Percentiles rank a stretch among this genome's conserved stretches.
Conservation (phyloP, 192 early-diverging fungal genomes). For the Allomyces macrogynus region DNA sequence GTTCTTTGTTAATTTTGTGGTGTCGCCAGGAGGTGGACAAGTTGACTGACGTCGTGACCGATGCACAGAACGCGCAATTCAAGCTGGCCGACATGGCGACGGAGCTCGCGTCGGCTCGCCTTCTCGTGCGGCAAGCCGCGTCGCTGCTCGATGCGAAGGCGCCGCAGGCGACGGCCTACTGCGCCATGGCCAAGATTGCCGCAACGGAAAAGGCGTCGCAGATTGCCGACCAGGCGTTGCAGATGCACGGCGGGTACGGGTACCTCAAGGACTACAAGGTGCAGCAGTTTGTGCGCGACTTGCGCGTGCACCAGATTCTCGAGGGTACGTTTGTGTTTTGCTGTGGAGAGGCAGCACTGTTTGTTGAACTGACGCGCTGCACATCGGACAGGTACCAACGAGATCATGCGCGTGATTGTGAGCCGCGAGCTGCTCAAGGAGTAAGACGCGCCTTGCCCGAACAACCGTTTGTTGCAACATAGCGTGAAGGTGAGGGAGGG, state of each 20-base stretch:
- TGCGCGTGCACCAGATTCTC: slow-evolving; percentile 35
- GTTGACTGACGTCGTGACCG: too few relatives aligned
- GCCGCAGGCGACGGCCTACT: slow-evolving; percentile 17
- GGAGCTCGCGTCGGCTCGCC: slow-evolving; percentile 17
- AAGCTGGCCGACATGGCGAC: slow-evolving; percentile 37
- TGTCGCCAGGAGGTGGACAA: too few relatives aligned
- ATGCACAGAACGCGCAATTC: slow-evolving; percentile 24
- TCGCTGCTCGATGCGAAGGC: slow-evolving; percentile 20
- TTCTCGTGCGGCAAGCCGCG: slow-evolving; percentile 25
- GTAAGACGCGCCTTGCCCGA: too few relatives aligned
- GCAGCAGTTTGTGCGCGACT: slow-evolving; percentile 31
- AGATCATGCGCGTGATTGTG: slow-evolving; percentile 36
- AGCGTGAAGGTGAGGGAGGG: too few relatives aligned
- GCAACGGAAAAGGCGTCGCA: slow-evolving; percentile 33
- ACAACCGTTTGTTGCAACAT: too few relatives aligned
- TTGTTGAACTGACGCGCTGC: background rate
- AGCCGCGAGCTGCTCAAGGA: slow-evolving; percentile 24
- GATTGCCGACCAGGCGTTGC: slow-evolving; percentile 25
- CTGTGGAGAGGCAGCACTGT: background rate
- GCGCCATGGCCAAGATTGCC: slow-evolving; percentile 35
- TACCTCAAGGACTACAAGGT: slow-evolving; percentile 40
- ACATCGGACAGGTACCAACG: slow-evolving; percentile 15
- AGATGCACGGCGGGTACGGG: slow-evolving; percentile 35
- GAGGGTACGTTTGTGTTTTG: slow-evolving; percentile 12
- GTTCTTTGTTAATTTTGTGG: too few relatives aligned